Evolutionary conservation across 2,329 filamentous ascomycete species (phyloP).

Genomic region (Anthostomella pinea): DNA sequence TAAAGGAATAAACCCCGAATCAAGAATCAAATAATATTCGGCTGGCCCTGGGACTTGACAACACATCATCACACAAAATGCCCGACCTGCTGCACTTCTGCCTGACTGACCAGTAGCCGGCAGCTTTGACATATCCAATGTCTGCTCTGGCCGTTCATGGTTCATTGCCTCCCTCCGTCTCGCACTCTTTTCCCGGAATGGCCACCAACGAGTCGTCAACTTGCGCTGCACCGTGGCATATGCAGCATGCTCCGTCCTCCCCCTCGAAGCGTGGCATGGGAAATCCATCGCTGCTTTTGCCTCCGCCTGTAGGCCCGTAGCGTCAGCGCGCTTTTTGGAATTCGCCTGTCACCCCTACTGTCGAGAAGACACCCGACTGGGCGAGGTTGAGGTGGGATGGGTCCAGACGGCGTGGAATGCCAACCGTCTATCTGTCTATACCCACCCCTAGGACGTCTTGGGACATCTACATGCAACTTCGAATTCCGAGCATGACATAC

Average conservation of each 20-base stretch:
- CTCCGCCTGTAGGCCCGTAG: conserved; percentile 25
- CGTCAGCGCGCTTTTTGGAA: conserved; percentile 39
- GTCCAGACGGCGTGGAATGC: conserved; percentile 8
- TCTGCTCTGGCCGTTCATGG: conserved; percentile 25
- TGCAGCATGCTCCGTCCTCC: conserved; percentile 18
- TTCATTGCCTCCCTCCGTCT: conserved; percentile 18
- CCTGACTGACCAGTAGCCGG: conserved; percentile 39
- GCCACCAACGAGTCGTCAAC: conserved; percentile 21
- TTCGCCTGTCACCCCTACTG: conserved; percentile 14
- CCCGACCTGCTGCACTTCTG: conserved; percentile 46
- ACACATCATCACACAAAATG: conserved; percentile 47
- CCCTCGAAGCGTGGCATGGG: conserved; percentile 11
- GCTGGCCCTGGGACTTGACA: conserved; percentile 41
- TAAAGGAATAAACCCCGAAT: conserved; percentile 1
- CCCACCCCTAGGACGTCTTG: conserved; percentile 10
- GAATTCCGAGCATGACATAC: conserved; percentile 12
- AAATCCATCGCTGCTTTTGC: conserved; percentile 34
- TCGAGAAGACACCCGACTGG: conserved; percentile 20
- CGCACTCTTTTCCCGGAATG: conserved; percentile 12
- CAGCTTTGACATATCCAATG: conserved; percentile 22
- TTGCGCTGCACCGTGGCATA: conserved; percentile 16
- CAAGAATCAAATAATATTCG: conserved; percentile 8
- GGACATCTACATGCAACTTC: too few relatives aligned
- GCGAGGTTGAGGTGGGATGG: conserved; percentile 8
- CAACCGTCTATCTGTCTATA: conserved; percentile 7